Base-by-base conservation (phyloP, 192 early-diverging fungal species). In the Fimicolochytrium jonesii region DNA sequence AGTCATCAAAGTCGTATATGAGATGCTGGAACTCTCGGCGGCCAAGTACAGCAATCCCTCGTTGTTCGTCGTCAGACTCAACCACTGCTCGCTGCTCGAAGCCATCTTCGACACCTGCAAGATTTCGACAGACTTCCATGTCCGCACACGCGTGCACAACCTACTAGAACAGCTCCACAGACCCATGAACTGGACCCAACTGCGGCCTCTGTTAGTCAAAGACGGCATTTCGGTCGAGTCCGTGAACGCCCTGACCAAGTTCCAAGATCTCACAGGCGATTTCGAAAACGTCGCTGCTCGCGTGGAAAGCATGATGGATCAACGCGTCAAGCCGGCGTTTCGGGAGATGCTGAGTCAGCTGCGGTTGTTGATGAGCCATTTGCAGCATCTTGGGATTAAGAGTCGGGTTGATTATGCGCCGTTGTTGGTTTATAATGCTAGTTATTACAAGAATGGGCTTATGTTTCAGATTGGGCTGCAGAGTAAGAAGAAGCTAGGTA, bases 1-100 rank as follows among this genome's bases (percentile, higher is more conserved):
- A 69, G 79, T 93, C 1, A 69, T 97, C n/a, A 87, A 88, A 26
- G 85, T 91, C 0, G 87, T 88, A 5, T 85, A 66, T 17, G 77
- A 78, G 33, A 69, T 73, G 6, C 48, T 75, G 22, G 68, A 70
- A 28, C 17, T 26, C 30, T 35, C 59, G n/a, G 44, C 56, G 17
- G 83, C 53, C 23, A 61, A 13, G 76, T 78, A 45, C 30, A 35
- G 34, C 36, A 41, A 66, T 36, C 22, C 35, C 20, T 18, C 46
- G 1, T 23, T 48, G 6, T 45, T 58, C 28, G 59, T 56, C 23
- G 63, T 77, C 4, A 49, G 65, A 18, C 4, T 94, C 35, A 95
- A 91, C 71, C 89, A 94, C 66, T 77, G 83, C 52, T 56, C 58
- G 29, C 70, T 96, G 3, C 77, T 91, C 1, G 86, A 92, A 33